Evolutionary conservation across 2,329 filamentous ascomycete species (phyloP).

Genomic region (Zalaria obscura): DNA sequence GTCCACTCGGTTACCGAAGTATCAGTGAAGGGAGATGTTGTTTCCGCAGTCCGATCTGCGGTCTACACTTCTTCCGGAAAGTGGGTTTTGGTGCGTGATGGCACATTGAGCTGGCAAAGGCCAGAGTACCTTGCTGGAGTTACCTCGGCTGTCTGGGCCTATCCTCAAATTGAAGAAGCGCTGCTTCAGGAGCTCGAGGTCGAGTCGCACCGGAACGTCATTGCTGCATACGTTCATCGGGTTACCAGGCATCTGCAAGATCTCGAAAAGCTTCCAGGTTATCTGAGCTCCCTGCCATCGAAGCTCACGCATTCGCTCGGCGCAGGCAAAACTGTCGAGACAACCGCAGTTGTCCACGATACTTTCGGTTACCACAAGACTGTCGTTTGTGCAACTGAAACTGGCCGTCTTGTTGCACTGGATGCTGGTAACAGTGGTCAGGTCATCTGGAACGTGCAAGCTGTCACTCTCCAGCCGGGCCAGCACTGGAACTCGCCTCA

Average conservation of each 20-base stretch:
- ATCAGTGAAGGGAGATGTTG: constrained; percentile 51
- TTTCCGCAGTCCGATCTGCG: constrained; percentile 67
- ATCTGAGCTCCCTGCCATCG: constrained; percentile 53
- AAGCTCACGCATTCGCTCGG: constrained; percentile 43
- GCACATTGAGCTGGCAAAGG: constrained; percentile 64
- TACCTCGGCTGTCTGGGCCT: constrained; percentile 68
- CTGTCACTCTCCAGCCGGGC: constrained; percentile 13
- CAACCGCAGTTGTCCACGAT: constrained; percentile 27
- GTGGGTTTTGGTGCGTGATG: constrained; percentile 75
- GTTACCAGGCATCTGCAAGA: constrained; percentile 70
- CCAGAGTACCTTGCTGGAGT: constrained; percentile 69
- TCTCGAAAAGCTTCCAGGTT: constrained; percentile 60
- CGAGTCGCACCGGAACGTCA: constrained; percentile 69
- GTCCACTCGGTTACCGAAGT: constrained; percentile 70
- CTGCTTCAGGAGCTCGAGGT: constrained; percentile 70
- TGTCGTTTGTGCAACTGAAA: constrained; percentile 63
- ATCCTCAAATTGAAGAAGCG: constrained; percentile 47
- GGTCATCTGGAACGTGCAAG: constrained; percentile 61
- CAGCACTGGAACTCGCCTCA: background rate
- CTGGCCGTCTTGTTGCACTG: constrained; percentile 66
- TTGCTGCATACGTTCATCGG: constrained; percentile 77
- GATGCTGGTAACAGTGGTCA: constrained; percentile 61
- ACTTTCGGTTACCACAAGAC: constrained; percentile 83
- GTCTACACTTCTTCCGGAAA: constrained; percentile 52
- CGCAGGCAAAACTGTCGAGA: constrained; percentile 17